phyloP scores from a whole-genome alignment of 2,329 filamentous ascomycete species.

The Sporothrix schenckii region DNA sequence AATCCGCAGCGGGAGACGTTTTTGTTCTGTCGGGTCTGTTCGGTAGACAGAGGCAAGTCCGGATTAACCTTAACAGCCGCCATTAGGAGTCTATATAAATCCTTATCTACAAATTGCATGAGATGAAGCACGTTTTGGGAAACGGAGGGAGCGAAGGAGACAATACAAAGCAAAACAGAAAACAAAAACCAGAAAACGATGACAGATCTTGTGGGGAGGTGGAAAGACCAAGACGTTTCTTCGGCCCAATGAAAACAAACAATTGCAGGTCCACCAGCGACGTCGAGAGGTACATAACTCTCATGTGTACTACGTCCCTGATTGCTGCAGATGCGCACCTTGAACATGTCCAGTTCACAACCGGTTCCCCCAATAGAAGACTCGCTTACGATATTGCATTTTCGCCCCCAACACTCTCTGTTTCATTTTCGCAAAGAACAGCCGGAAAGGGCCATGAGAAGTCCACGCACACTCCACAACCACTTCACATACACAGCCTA shows the following conservation, averaged over 20 bases:
- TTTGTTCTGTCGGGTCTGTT: background rate
- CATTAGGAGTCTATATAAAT: background rate
- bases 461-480: background rate
- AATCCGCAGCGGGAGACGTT: too few relatives aligned
- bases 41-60: background rate
- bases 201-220: background rate
- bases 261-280: background rate
- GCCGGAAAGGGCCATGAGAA: background rate
- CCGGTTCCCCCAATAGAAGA: background rate
- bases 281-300: background rate
- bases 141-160: background rate
- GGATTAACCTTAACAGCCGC: constrained; percentile 9
- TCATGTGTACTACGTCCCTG: too few relatives aligned
- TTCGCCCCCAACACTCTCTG: background rate
- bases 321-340: too few relatives aligned
- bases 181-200: background rate
- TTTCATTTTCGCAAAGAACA: background rate
- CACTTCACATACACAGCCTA: background rate
- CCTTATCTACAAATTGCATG: constrained; percentile 9
- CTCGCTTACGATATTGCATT: background rate
- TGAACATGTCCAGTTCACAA: too few relatives aligned
- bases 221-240: too few relatives aligned
- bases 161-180: too few relatives aligned
- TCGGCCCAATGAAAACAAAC: background rate
- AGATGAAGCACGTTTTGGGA: background rate